Percentiles rank a stretch among this genome's conserved stretches.
These are phyloP conservation scores for Coelastrella sp. DNA, from an alignment of 139 green algal species.

Conservation along the genomic window DNA sequence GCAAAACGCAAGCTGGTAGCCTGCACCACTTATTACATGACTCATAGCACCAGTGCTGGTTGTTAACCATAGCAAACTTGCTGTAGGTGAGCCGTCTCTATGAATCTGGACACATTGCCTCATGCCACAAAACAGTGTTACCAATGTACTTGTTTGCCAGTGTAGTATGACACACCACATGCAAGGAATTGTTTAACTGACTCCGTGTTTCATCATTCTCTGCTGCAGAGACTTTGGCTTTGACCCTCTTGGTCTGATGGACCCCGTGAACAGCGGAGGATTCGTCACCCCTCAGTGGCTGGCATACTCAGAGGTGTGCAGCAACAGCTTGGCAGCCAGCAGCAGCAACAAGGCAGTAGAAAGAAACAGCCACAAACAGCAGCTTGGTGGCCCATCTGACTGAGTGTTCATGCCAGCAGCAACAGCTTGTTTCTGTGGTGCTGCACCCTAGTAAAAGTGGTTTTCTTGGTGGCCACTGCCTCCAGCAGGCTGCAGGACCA, in stretches of 20 bases:
- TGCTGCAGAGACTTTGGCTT: slow-evolving; percentile 81
- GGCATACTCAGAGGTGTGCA: slow-evolving; percentile 71
- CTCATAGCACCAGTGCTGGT: too few relatives aligned
- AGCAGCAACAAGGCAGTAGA: neutral
- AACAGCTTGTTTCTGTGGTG: neutral
- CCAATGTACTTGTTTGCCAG: too few relatives aligned
- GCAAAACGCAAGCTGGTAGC: too few relatives aligned
- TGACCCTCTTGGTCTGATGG: slow-evolving; percentile 93
- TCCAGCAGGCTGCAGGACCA: too few relatives aligned
- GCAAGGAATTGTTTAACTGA: neutral
- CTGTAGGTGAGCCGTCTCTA: too few relatives aligned
- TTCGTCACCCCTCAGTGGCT: slow-evolving; percentile 97
- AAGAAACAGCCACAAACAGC: neutral
- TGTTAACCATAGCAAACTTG: too few relatives aligned
- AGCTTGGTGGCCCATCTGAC: neutral
- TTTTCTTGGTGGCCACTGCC: too few relatives aligned
- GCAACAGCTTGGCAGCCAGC: neutral
- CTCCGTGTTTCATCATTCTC: neutral
- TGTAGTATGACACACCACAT: neutral
- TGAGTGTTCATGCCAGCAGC: neutral
- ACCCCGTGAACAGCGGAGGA: slow-evolving; percentile 90
- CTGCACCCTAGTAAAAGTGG: too few relatives aligned
- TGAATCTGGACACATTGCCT: too few relatives aligned
- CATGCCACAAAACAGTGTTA: too few relatives aligned
- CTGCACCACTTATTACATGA: too few relatives aligned